A percentile compares a stretch with the other conserved stretches of the same genome.
These are phyloP conservation scores for Cetraspora pellucida DNA, from an alignment of 192 early-diverging fungal species.

Conservation along the genomic window DNA sequence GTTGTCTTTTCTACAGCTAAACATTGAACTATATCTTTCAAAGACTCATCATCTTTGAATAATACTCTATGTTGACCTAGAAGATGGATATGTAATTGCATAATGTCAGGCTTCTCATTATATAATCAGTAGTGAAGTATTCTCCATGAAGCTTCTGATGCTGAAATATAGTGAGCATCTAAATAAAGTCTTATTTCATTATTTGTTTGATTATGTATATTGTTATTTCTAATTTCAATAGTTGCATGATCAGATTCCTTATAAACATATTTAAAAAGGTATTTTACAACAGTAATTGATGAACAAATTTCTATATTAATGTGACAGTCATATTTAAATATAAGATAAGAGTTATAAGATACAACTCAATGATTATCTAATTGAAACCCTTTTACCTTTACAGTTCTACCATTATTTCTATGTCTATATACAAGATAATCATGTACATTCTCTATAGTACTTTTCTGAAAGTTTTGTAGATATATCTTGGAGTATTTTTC, in stretches of 20 bases:
- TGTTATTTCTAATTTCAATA: slow-evolving; percentile 8
- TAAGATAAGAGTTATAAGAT: slow-evolving; percentile 39
- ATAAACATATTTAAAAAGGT: slow-evolving; percentile 47
- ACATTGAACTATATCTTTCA: slow-evolving; percentile 18
- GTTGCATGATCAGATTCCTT: not conserved
- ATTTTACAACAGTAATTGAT: slow-evolving; percentile 40
- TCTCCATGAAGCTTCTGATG: slow-evolving; percentile 37
- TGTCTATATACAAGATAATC: slow-evolving; percentile 39
- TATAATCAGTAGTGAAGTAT: slow-evolving; percentile 38
- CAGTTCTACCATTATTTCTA: no score
- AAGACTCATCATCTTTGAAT: slow-evolving; percentile 22
- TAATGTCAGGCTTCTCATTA: not conserved
- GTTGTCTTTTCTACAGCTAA: not conserved
- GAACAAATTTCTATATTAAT: slow-evolving; percentile 45
- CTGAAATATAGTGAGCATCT: slow-evolving; percentile 1
- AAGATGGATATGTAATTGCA: no score
- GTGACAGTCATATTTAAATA: slow-evolving; percentile 42
- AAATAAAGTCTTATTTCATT: slow-evolving; percentile 12
- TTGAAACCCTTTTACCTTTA: not conserved
- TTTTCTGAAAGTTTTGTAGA: slow-evolving; percentile 16
- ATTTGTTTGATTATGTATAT: not conserved
- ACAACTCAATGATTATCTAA: slow-evolving; percentile 42
- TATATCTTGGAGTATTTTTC: slow-evolving; percentile 39
- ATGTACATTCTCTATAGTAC: slow-evolving; percentile 23
- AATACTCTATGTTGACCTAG: no score